Evolutionary conservation across 306 rosid genomes (phyloP), one percentile per base, ranked within the genome.

Genomic region (Ormosia semicastrata): DNA sequence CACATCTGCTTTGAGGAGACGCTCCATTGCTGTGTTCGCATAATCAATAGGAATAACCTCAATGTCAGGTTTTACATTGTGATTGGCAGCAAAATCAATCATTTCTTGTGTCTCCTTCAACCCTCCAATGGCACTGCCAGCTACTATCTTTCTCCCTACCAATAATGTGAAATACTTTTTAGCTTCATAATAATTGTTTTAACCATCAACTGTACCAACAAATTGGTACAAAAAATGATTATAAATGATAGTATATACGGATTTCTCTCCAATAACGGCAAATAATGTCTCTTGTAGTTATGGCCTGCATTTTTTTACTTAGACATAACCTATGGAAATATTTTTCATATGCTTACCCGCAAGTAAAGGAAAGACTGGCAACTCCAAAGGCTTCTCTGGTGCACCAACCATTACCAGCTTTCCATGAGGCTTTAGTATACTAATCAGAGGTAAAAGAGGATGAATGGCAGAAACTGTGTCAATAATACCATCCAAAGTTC

Each of bases 31-130:
- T 0, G 81, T 78, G 52, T 86, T 82, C 18, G 83, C 67, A 66
- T 86, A 86, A 11, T 79, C 82, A 0, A 86, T 83, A 10, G 87
- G 72, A 58, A 82, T 63, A 36, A 79, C 71, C 64, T 86, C 82
- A 6, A 67, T 52, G 2, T 82, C 88, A 2, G 81, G 78, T 18
- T 69, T 78, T 30, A 86, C n/a, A 24, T 67, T 59, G 17, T 78
- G 86, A 24, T 24, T 24, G 24, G 24, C 24, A 24, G 1, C 84
- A 14, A 86, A 86, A 15, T 77, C 78, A 11, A 82, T 2, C 84
- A 78, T 86, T 64, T 74, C 89, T 37, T 78, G 84, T 7, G 34
- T 73, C 41, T 73, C 80, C 80, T 74, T 74, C 75, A 66, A 43
- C 8, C 81, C 80, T 56, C 86, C 84, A 8, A n/a, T 17, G 37